Evolutionary conservation across 768 basidiomycete species (phyloP), one percentile per base, ranked within the genome.

Genomic region (Boletus reticuloceps): DNA sequence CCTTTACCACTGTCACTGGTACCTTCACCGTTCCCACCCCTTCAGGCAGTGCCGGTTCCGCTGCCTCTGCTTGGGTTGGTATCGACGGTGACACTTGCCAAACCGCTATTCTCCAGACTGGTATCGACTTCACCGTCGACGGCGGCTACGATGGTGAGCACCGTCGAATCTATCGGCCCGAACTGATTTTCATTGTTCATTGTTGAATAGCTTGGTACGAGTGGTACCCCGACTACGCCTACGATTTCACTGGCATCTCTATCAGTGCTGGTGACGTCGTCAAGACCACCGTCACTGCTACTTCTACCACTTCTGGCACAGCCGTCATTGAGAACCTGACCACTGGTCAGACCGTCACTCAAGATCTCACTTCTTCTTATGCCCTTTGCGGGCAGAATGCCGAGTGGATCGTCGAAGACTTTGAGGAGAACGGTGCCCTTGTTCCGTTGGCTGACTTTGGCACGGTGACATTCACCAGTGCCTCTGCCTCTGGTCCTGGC

Each of bases 401-500:
- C 10, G 65, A 66, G 51, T 66, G 65, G 65, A 65, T 65, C 41
- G 53, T 66, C 8, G 60, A 68, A 13, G 63, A 68, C 53, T 55
- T 58, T 43, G 34, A 53, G 36, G 20, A 55, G 20, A 10, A 14
- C 22, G 44, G 50, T 25, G 0, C 1, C 2, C 56, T 42, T 8
- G 66, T 55, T 47, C 45, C 56, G 1, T 46, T 68, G 2, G 54
- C 48, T 20, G n/a, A 68, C 55, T 66, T 64, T 46, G 55, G 66
- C 34, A 65, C 51, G 6, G 56, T 66, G n/a, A 51, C 50, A 5
- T 67, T 67, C 60, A 20, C 1, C 16, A 4, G n/a, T 12, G 59
- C 59, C 14, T 51, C 32, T 36, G 64, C 64, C 19, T 48, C 38
- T 19, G 60, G 56, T 8, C 20, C 51, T 2, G 29, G 27, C 7